phyloP scores from a whole-genome alignment of 176 grass and related monocot genomes.

The Aechmea fasciata region DNA sequence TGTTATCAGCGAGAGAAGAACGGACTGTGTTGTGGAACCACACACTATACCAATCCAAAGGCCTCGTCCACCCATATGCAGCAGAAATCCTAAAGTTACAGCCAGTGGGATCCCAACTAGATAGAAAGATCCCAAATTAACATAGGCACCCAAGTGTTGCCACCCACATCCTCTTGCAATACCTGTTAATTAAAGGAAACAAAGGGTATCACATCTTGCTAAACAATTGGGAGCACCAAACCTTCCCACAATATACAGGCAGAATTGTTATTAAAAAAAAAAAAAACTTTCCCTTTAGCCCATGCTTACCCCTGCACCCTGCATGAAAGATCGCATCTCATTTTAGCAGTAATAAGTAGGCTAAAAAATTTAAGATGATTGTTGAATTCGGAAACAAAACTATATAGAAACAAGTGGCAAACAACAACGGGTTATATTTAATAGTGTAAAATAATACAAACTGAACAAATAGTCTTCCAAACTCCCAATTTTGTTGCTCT shows the following conservation, averaged over 20 bases:
- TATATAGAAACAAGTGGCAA: too few species aligned
- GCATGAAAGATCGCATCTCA: too few species aligned
- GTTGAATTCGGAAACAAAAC: too few species aligned
- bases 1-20: constrained; percentile 47
- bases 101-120: constrained; percentile 61
- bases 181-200: constrained; percentile 25
- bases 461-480: background rate
- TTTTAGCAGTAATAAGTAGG: too few species aligned
- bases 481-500: background rate
- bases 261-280: background rate
- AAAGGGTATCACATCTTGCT: background rate
- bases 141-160: constrained; percentile 82
- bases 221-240: background rate
- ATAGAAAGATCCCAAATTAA: constrained; percentile 78
- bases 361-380: too few species aligned
- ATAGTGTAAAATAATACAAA: background rate
- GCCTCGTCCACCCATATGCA: constrained; percentile 59
- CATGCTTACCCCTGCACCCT: constrained; percentile 8
- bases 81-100: constrained; percentile 46
- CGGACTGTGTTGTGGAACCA: constrained; percentile 50
- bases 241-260: background rate
- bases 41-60: constrained; percentile 78
- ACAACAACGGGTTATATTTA: too few species aligned
- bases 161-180: constrained; percentile 79
- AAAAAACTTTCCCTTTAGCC: background rate